Evolutionary conservation across 1,284 basidiomycete species (phyloP), one percentile per base, ranked within the genome.

Genomic region (Hemileccinum hortonii): DNA sequence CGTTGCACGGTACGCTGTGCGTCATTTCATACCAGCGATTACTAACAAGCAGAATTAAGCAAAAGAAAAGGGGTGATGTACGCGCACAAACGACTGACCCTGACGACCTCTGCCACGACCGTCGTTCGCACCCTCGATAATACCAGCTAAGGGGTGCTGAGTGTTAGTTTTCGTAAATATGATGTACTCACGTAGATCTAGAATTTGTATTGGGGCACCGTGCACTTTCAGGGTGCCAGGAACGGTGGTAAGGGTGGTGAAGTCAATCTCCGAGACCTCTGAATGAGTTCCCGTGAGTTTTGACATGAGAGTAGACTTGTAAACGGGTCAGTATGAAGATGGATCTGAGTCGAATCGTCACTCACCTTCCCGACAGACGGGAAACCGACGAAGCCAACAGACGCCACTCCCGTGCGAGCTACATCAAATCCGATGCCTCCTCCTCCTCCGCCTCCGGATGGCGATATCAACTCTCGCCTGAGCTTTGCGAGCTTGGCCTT

Each of bases 401-500:
- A 92, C 2, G 97, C 97, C 64, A 90, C 91, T 71, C 97, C 97
- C 10, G 96, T 98, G 70, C 95, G 82, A 43, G 95, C 94, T 33
- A 99, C 96, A 80, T 99, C 96, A 77, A 99, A 98, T 32, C 94
- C 94, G 19, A 92, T 64, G 38, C 93, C 94, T 14, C 81, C 94
- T 15, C 94, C 94, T 15, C 94, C 95, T 9, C 94, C 91, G 32
- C 92, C 81, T 26, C 81, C 74, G 3, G 87, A 76, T 2, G 92
- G 89, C 4, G 85, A 79, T 63, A 99, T 93, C 50, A 99, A 86
- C 69, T 99, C 97, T 54, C 97, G 83, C 59, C 94, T 83, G 44
- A 99, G 86, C 72, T 99, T 99, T 47, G 97, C 97, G 47, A 99
- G 86, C 74, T 99, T 99, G 56, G 97, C 95, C 74, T 98, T 98